Evolutionary conservation across 2,329 filamentous ascomycete genomes (phyloP).

Genomic region (Diaporthe sp.): DNA sequence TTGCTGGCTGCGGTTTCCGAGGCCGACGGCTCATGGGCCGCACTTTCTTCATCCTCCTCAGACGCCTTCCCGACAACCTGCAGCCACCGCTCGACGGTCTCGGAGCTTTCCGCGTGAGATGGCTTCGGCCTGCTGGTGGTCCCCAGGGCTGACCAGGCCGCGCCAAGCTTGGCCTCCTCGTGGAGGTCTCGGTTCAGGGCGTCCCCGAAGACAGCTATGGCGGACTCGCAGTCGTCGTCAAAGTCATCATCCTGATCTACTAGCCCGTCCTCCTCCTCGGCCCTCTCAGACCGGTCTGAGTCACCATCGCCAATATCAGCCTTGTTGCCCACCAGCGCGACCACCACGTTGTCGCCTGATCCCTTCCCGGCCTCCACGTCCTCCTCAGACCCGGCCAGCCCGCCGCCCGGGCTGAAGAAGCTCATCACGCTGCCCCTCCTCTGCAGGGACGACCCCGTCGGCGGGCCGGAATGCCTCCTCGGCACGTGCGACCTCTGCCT

Average conservation of each 20-base stretch:
- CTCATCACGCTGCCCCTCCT: slow-evolving; percentile 13
- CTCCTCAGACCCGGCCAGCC: not conserved
- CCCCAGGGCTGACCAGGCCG: not conserved
- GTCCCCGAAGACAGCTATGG: slow-evolving; percentile 14
- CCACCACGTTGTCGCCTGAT: slow-evolving; percentile 57
- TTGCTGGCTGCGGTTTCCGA: not conserved
- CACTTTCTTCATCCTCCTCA: not conserved
- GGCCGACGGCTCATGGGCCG: not conserved
- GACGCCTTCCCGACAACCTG: not conserved
- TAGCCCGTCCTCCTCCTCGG: not conserved
- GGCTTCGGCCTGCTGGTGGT: slow-evolving; percentile 2
- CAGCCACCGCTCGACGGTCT: slow-evolving; percentile 19
- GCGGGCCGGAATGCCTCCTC: not conserved
- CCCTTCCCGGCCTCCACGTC: slow-evolving; percentile 27
- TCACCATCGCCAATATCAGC: slow-evolving; percentile 62
- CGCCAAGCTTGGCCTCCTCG: not conserved
- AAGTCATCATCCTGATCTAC: not conserved
- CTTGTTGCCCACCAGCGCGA: slow-evolving; percentile 79
- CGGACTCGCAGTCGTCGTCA: slow-evolving; percentile 20
- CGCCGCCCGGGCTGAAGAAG: not conserved
- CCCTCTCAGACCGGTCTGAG: not conserved
- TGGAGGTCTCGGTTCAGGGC: not conserved
- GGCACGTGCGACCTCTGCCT: slow-evolving; percentile 35
- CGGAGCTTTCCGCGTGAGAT: not conserved
- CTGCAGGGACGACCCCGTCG: not conserved